Evolutionary conservation across 345 rosid species (phyloP).

Genomic region (Odontarrhena argentea): DNA sequence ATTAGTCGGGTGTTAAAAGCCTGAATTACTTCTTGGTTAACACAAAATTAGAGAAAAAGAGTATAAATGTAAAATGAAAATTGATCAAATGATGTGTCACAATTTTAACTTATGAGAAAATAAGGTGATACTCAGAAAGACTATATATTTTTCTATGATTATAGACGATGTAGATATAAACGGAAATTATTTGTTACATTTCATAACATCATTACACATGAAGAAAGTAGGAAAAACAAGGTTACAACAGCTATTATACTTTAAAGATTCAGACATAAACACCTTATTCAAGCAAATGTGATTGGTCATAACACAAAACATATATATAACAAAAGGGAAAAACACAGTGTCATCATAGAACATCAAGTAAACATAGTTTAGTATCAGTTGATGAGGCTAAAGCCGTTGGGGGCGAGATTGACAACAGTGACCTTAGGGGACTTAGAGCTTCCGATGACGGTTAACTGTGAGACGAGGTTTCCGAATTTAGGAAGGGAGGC

Average conservation of each 20-base stretch:
- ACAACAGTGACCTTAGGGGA: constrained; percentile 46
- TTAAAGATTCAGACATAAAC: constrained; percentile 17
- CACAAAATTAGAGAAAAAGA: too few species aligned
- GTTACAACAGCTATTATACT: constrained; percentile 3
- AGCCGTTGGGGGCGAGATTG: constrained; percentile 51
- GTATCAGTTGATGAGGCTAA: constrained; percentile 37
- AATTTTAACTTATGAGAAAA: too few species aligned
- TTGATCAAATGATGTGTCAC: too few species aligned
- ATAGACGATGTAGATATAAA: background rate
- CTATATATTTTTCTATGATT: too few species aligned
- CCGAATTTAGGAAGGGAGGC: constrained; percentile 49
- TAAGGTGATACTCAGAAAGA: too few species aligned
- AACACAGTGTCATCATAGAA: background rate
- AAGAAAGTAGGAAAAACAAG: background rate
- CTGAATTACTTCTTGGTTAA: too few species aligned
- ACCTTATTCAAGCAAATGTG: constrained; percentile 36
- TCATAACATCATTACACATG: constrained; percentile 20
- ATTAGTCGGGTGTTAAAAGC: too few species aligned
- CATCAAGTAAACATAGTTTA: constrained; percentile 1
- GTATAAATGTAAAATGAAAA: too few species aligned
- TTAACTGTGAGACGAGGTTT: constrained; percentile 47
- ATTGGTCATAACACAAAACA: constrained; percentile 28
- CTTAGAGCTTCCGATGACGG: constrained; percentile 46
- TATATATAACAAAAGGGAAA: constrained; percentile 20
- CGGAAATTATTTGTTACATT: constrained; percentile 13